A percentile compares a stretch with the other conserved stretches of the same genome.
phyloP scores from a whole-genome alignment of 164 flowering plant genomes.

The Amborella trichopoda region DNA sequence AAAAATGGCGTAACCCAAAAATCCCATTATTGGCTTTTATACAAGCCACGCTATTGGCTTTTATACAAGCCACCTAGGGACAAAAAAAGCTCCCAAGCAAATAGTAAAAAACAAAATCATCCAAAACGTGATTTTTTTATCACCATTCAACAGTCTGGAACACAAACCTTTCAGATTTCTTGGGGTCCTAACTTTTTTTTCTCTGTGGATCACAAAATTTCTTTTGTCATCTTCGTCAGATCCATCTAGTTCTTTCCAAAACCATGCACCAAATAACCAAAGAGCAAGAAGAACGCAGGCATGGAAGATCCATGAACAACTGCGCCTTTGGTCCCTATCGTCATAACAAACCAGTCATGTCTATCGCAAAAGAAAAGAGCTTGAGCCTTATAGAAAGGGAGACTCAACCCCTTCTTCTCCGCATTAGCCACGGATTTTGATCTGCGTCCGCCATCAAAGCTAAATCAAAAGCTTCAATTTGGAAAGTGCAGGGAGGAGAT shows the following conservation, averaged over 20 bases:
- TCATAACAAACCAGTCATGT: conserved; percentile 67
- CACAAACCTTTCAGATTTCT: conserved; percentile 95
- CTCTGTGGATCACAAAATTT: too few species aligned
- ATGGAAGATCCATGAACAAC: conserved; percentile 88
- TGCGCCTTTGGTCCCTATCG: conserved; percentile 75
- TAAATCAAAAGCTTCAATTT: too few species aligned
- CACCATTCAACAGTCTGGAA: too few species aligned
- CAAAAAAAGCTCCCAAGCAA: too few species aligned
- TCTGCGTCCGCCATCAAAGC: conserved; percentile 60
- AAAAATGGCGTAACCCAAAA: too few species aligned
- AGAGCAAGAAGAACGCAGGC: conserved; percentile 89
- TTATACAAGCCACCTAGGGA: too few species aligned
- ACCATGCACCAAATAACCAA: conserved; percentile 92
- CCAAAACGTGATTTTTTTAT: too few species aligned
- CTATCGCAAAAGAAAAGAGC: conserved; percentile 85
- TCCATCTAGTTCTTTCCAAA: conserved; percentile 81
- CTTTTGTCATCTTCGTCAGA: conserved; percentile 58
- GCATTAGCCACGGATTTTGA: conserved; percentile 38
- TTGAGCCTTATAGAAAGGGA: conserved; percentile 71
- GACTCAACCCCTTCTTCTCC: conserved; percentile 84
- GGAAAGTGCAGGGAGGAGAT: too few species aligned
- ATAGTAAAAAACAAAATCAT: too few species aligned
- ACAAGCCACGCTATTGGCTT: too few species aligned
- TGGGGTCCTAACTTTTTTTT: too few species aligned
- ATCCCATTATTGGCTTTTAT: too few species aligned